Conservation (phyloP, 2,329 filamentous ascomycete species). For the Penicillium sp. region DNA sequence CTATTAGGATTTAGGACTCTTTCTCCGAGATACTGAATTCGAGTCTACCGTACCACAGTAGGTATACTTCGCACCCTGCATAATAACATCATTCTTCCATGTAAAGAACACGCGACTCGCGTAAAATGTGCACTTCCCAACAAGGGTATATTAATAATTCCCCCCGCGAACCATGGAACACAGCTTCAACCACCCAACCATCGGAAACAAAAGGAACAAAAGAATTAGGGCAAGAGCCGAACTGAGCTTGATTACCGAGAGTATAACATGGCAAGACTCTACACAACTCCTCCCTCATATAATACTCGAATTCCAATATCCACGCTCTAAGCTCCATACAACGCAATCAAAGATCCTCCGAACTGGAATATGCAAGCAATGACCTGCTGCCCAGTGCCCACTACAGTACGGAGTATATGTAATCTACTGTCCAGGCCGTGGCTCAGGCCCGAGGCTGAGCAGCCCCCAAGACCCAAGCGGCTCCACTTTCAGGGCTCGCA, state of each 20-base stretch:
- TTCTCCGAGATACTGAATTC: neutral
- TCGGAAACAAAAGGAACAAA: neutral
- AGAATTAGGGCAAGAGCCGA: conserved; percentile 1
- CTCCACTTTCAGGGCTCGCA: conserved; percentile 38
- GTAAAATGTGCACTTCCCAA: conserved; percentile 18
- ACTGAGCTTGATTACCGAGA: neutral
- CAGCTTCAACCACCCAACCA: conserved; percentile 17
- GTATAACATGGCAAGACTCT: no score
- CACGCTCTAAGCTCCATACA: neutral
- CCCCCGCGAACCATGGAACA: conserved; percentile 26
- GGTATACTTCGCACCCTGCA: no score
- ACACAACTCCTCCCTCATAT: neutral
- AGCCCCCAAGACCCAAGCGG: conserved; percentile 20
- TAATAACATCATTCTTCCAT: neutral
- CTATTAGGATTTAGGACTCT: neutral
- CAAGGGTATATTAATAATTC: conserved; percentile 23
- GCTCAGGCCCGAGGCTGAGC: conserved; percentile 27
- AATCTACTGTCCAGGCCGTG: neutral
- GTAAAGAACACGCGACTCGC: neutral
- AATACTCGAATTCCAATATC: neutral
- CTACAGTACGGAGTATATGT: neutral
- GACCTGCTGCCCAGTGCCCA: neutral
- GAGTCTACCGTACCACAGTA: neutral
- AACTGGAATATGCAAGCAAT: neutral
- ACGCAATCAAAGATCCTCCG: neutral